phyloP scores from a whole-genome alignment of 139 green algal species.

The Chlorella sp. region DNA sequence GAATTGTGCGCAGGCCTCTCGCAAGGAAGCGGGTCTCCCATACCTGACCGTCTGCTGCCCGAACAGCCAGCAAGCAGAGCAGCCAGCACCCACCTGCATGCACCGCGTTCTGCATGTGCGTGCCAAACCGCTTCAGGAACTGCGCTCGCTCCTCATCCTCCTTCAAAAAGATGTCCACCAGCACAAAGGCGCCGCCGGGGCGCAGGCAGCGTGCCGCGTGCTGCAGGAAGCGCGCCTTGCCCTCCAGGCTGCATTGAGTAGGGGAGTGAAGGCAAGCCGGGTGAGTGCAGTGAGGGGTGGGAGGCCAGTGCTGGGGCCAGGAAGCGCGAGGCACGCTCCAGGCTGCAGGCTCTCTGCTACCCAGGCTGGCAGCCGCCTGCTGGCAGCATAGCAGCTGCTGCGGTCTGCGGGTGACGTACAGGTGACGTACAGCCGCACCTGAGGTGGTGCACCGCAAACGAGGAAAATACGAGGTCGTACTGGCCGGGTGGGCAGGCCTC shows the following conservation, averaged over 20 bases:
- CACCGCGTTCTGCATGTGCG: background rate
- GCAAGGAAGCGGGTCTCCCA: too few species aligned
- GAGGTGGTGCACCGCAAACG: conserved; percentile 33
- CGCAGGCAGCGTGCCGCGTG: conserved; percentile 11
- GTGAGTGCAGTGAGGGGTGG: background rate
- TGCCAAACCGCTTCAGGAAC: background rate
- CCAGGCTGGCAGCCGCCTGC: too few species aligned
- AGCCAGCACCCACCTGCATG: background rate
- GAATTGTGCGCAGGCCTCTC: too few species aligned
- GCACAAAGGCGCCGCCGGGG: conserved; percentile 9
- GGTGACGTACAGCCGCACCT: background rate
- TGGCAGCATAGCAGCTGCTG: too few species aligned
- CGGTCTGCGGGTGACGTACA: too few species aligned
- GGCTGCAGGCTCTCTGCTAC: too few species aligned
- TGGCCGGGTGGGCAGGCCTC: background rate
- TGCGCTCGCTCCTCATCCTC: background rate
- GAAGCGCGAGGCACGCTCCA: too few species aligned
- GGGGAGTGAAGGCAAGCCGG: background rate
- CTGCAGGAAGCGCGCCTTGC: background rate
- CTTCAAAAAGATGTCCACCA: conserved; percentile 10
- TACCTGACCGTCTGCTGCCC: too few species aligned
- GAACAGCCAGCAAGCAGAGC: too few species aligned
- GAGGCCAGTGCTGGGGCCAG: background rate
- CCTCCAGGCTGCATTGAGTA: background rate
- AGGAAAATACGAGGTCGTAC: conserved; percentile 3